Evolutionary conservation across 2,329 filamentous ascomycete species (phyloP), one percentile per base, ranked within the genome.

Genomic region (Aspergillus sp.): DNA sequence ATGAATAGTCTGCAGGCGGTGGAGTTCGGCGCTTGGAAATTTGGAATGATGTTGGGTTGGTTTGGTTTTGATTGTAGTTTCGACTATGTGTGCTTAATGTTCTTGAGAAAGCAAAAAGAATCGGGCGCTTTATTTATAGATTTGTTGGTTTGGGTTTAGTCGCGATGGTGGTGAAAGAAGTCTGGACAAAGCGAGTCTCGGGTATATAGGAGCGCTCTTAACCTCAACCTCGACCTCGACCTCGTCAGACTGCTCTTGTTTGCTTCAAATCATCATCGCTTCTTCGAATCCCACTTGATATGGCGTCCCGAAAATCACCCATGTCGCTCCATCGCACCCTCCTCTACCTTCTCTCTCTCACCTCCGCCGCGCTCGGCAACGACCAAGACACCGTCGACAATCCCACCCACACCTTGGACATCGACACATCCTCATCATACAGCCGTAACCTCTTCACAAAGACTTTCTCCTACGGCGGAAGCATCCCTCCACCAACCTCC

Each of bases 61-160:
- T 13, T 41, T 41, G 13, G 13, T 41, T 4, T 41, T 41, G 34
- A 2, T 41, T 15, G 11, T 15, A 4, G 11, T 41, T 15, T 41
- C 11, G 34, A 41, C 11, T 41, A 15, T 15, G 3, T 41, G 4
- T 28, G 6, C 6, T 4, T 28, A 4, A 4, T 28, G 25, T 28
- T 4, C 25, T 4, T 28, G 34, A 11, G 11, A 17, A 17, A 41
- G 4, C 9, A 11, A 41, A 41, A 41, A 22, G 17, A 22, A 9
- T 17, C 9, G 5, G 23, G 41, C 43, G 53, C 45, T 43, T 46
- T 31, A 56, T 49, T 49, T 38, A 56, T 56, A 49, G 30, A n/a
- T 30, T 25, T 17, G 31, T 22, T 19, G 46, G 46, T 28, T 28
- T 28, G 25, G 25, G 25, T 4, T 41, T 41, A 6, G 34, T 41